Evolutionary conservation across 768 basidiomycete species (phyloP).

Genomic region (Suillus discolor): DNA sequence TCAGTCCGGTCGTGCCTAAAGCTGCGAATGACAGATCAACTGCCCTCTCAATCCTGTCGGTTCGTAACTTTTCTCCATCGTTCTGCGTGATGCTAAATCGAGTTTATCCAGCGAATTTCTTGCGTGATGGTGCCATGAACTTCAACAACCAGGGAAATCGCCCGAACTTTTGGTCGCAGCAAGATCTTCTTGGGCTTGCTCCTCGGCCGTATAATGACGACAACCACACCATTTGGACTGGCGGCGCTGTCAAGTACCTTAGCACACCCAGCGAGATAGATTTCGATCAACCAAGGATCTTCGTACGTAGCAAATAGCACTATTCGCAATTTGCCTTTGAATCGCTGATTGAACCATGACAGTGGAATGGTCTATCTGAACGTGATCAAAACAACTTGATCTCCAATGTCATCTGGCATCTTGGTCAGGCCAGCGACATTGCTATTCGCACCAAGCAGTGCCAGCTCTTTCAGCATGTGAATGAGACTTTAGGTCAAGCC

Average conservation of each 20-base stretch:
- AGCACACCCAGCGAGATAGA: constrained; percentile 39
- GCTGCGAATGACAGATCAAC: constrained; percentile 29
- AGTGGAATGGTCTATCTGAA: constrained; percentile 38
- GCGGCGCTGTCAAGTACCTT: constrained; percentile 41
- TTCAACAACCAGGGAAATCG: constrained; percentile 41
- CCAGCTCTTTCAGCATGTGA: constrained; percentile 40
- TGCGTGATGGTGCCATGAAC: constrained; percentile 41
- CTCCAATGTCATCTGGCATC: constrained; percentile 40
- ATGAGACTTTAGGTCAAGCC: constrained; percentile 35
- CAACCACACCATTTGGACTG: constrained; percentile 43
- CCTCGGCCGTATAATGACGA: constrained; percentile 39
- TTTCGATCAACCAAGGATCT: constrained; percentile 41
- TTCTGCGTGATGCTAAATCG: neutral
- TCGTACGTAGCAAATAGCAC: constrained; percentile 18
- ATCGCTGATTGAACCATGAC: neutral
- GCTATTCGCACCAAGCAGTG: constrained; percentile 35
- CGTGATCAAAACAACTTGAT: constrained; percentile 40
- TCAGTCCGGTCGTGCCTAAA: neutral
- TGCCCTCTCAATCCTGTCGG: constrained; percentile 40
- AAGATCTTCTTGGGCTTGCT: constrained; percentile 34
- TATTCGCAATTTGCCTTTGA: neutral
- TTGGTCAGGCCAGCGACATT: constrained; percentile 34
- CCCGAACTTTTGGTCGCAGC: constrained; percentile 41
- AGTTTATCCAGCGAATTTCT: constrained; percentile 35
- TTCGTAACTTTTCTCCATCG: constrained; percentile 16